A percentile compares a stretch with the other conserved stretches of the same genome.
Conservation (phyloP, 2,329 filamentous ascomycete genomes). For the Scopulariopsis brevicaulis region DNA sequence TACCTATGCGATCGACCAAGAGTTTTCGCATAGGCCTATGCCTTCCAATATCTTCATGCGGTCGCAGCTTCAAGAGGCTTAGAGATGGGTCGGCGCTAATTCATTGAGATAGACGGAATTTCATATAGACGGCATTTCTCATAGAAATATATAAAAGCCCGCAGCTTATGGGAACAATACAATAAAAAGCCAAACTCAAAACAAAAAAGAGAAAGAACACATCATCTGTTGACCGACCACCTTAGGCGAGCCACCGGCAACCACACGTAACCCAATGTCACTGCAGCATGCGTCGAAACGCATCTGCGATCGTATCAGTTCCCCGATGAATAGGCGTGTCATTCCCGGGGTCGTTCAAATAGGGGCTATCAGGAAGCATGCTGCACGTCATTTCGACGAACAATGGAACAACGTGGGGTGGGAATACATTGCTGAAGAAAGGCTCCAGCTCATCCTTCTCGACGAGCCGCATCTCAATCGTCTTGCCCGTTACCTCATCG, state of each 20-base stretch:
- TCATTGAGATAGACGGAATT: background rate
- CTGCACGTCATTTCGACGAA: background rate
- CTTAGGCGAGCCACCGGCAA: no score
- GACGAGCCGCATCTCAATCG: conserved; percentile 12
- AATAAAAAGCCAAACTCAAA: no score
- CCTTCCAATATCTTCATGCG: conserved; percentile 5
- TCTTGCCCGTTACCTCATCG: conserved; percentile 9
- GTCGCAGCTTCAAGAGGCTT: background rate
- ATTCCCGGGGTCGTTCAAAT: background rate
- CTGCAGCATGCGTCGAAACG: background rate
- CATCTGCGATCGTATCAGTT: background rate
- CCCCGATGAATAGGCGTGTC: background rate
- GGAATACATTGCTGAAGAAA: background rate
- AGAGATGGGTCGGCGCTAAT: background rate
- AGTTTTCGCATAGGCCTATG: conserved; percentile 18
- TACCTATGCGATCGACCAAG: conserved; percentile 27
- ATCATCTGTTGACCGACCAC: no score
- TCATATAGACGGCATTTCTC: background rate
- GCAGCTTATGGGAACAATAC: no score
- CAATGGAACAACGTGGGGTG: background rate
- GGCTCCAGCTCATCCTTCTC: background rate
- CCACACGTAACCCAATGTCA: no score
- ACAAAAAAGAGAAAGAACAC: no score
- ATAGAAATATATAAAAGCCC: no score
- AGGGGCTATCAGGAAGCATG: background rate